Evolutionary conservation across 495 filamentous ascomycete genomes (phyloP).

Genomic region (Cryomyces minteri): DNA sequence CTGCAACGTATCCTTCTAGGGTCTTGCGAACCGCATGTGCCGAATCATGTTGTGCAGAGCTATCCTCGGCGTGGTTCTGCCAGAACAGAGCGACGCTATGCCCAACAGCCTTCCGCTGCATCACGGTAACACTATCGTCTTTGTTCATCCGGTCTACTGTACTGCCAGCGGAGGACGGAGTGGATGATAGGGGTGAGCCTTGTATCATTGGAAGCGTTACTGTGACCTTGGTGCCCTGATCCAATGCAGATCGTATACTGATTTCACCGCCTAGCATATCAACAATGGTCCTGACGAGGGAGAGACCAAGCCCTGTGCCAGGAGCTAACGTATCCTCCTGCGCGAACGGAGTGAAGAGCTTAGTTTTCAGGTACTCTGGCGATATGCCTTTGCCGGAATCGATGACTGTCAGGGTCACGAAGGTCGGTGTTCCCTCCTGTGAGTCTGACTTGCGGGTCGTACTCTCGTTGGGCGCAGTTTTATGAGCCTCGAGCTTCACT

Average conservation of each 20-base stretch:
- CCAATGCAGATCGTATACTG: slow-evolving; percentile 6
- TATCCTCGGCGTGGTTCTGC: neutral
- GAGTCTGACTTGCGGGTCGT: neutral
- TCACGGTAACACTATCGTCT: slow-evolving; percentile 1
- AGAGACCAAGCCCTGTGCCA: slow-evolving; percentile 20
- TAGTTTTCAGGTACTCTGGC: slow-evolving; percentile 9
- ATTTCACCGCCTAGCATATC: slow-evolving; percentile 11
- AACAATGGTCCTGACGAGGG: slow-evolving; percentile 16
- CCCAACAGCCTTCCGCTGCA: neutral
- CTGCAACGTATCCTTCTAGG: neutral
- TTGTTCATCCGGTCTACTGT: neutral
- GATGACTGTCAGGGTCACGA: slow-evolving; percentile 8
- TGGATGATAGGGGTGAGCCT: neutral
- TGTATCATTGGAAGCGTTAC: slow-evolving; percentile 5
- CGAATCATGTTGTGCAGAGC: neutral
- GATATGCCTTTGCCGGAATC: slow-evolving; percentile 18
- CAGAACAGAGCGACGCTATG: neutral
- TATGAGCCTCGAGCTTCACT: slow-evolving; percentile 7
- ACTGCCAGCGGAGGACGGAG: slow-evolving; percentile 2
- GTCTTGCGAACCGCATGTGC: neutral
- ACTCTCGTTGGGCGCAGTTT: neutral
- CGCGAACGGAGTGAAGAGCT: slow-evolving; percentile 14
- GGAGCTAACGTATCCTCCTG: slow-evolving; percentile 15
- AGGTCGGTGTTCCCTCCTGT: neutral
- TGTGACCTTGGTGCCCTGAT: slow-evolving; percentile 9